Percentiles rank a stretch among this genome's conserved stretches.
phyloP scores from a whole-genome alignment of 345 rosid genomes.

The Citrus medica region DNA sequence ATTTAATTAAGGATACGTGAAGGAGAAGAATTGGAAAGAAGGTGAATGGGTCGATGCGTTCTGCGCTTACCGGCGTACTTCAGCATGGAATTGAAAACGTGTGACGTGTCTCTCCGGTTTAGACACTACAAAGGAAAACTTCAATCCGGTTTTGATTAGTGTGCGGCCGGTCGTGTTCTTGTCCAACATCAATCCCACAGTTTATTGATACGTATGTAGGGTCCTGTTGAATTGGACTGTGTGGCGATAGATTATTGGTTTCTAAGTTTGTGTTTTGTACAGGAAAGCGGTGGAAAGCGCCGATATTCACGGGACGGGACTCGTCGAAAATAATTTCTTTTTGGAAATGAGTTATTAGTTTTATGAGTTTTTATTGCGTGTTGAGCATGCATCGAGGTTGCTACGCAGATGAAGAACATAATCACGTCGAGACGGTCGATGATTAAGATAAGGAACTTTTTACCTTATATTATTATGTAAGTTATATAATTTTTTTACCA shows the following conservation, averaged over 20 bases:
- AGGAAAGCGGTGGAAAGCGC: background rate
- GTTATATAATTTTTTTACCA: too few relatives aligned
- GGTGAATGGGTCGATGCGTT: background rate
- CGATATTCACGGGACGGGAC: conserved; percentile 4
- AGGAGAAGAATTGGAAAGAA: background rate
- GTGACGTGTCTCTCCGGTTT: background rate
- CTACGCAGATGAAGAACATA: background rate
- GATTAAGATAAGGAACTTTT: too few relatives aligned
- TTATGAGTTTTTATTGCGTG: background rate
- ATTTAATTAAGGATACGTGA: background rate
- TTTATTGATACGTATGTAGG: background rate
- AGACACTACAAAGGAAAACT: background rate
- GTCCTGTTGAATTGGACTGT: background rate
- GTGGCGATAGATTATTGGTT: background rate
- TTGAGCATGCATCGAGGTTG: background rate
- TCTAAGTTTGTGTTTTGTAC: background rate
- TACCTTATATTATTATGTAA: too few relatives aligned
- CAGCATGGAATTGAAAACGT: background rate
- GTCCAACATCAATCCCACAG: background rate
- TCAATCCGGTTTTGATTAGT: background rate
- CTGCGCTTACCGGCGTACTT: background rate
- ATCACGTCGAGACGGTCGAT: too few relatives aligned
- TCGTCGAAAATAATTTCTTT: background rate
- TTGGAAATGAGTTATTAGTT: background rate
- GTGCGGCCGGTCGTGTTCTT: background rate